Evolutionary conservation across 116 monocot species (phyloP), one percentile per base, ranked within the genome.

Genomic region (Dioscorea cayenensis): DNA sequence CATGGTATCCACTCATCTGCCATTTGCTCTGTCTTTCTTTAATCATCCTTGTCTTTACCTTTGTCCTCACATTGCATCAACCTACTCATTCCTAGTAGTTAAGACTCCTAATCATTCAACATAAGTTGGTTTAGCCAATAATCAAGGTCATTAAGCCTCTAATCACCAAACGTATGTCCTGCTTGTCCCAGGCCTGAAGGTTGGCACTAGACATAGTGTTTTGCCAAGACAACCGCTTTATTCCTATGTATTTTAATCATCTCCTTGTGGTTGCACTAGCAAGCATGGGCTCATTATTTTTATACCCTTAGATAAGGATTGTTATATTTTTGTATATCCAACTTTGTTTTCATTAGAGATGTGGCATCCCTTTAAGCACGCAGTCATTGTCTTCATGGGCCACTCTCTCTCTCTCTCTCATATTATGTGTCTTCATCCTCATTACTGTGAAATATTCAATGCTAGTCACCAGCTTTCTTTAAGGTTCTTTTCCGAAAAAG

Each of bases 201-300:
- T 55, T 55, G 55, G 55, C n/a, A 55, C 19, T n/a, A 55, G 55
- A 55, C 55, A 55, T 14, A 55, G 18, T 55, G n/a, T 55, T 55
- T 55, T 55, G 18, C 55, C 55, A 16, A n/a, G 55, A n/a, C 19
- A 55, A n/a, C 55, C n/a, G 14, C 55, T 55, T 18, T 55, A 55
- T 55, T 55, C 55, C n/a, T 12, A 18, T 55, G 55, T 55, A 55
- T 55, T 55, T 55, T 55, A 55, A 55, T 55, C 19, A n/a, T n/a
- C 55, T 18, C 17, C 10, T 55, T 55, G 16, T 55, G 55, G 16
- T 18, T 14, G 55, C 17, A 55, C 55, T 55, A 55, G 55, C 55
- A 55, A 55, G 55, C 55, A 55, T 55, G 55, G 55, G 55, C 55
- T 55, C 55, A 16, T 55, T 55, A 55, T 55, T 55, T n/a, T 18